Percentiles rank a stretch among this genome's conserved stretches.
Evolutionary conservation across 2,329 filamentous ascomycete genomes (phyloP).

Genomic region (Amphichorda felina): DNA sequence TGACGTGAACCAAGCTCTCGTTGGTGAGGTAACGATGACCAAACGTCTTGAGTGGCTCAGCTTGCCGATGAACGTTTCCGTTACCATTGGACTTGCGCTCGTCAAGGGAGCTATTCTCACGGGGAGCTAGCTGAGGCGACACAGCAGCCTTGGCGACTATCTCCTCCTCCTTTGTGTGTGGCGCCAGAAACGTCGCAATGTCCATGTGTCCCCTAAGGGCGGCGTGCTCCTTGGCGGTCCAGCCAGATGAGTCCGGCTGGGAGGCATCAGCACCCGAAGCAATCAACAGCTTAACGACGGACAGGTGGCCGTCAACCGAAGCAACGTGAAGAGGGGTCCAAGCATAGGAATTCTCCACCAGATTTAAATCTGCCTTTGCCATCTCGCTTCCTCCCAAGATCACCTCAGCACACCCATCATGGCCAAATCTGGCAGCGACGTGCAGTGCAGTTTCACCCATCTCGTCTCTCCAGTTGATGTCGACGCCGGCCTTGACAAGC

Average conservation of each 20-base stretch:
- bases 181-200: conserved; percentile 59
- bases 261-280: conserved; percentile 67
- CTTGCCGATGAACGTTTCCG: conserved; percentile 28
- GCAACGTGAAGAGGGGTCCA: conserved; percentile 96
- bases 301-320: conserved; percentile 73
- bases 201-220: conserved; percentile 77
- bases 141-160: conserved; percentile 11
- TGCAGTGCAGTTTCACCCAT: conserved; percentile 87
- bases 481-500: conserved; percentile 78
- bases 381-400: conserved; percentile 58
- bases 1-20: conserved; percentile 83
- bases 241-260: conserved; percentile 73
- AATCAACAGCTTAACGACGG: conserved; percentile 65
- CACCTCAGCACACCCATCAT: conserved; percentile 66
- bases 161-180: conserved; percentile 27
- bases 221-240: conserved; percentile 90
- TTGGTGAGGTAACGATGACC: conserved; percentile 89
- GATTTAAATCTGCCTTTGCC: conserved; percentile 65
- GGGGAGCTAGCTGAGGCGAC: conserved; percentile 10
- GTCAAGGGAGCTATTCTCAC: conserved; percentile 47
- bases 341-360: conserved; percentile 71
- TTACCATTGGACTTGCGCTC: conserved; percentile 41
- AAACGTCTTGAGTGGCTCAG: conserved; percentile 86
- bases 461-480: conserved; percentile 88
- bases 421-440: conserved; percentile 79